phyloP scores from a whole-genome alignment of 495 filamentous ascomycete genomes.

The Penicillium ucsense region DNA sequence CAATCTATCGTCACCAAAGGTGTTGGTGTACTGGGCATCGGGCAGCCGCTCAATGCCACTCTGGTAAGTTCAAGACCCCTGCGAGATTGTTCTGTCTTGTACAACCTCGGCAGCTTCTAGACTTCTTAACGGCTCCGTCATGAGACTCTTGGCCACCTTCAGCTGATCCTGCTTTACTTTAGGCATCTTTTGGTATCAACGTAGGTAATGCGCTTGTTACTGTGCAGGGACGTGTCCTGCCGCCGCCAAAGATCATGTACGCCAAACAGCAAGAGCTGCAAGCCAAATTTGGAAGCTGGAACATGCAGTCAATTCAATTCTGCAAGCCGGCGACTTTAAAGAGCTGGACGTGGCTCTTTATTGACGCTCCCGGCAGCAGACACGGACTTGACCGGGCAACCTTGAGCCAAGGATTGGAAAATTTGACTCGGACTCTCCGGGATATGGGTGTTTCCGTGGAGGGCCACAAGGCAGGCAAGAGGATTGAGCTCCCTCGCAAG shows the following conservation, averaged over 20 bases:
- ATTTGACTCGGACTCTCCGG: constrained; percentile 7
- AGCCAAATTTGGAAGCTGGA: constrained; percentile 40
- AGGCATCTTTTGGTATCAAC: constrained; percentile 46
- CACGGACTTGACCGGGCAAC: not conserved
- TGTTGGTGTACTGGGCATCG: constrained; percentile 36
- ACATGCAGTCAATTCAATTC: constrained; percentile 41
- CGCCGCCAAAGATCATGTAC: constrained; percentile 45
- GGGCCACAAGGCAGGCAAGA: constrained; percentile 5
- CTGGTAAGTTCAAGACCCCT: constrained; percentile 13
- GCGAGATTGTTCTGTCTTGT: not conserved
- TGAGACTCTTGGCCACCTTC: not conserved
- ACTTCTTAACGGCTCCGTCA: no score
- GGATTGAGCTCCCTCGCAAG: constrained; percentile 6
- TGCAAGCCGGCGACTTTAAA: constrained; percentile 20
- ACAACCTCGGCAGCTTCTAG: no score
- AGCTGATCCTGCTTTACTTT: not conserved
- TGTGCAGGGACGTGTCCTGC: constrained; percentile 53
- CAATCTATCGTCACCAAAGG: constrained; percentile 51
- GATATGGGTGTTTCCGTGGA: constrained; percentile 21
- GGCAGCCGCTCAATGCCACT: constrained; percentile 16
- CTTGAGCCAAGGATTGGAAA: not conserved
- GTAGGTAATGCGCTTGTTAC: constrained; percentile 48
- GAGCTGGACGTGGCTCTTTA: constrained; percentile 29
- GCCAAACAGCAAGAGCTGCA: constrained; percentile 16
- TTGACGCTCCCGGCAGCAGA: constrained; percentile 2